phyloP scores from a whole-genome alignment of 768 basidiomycete genomes.

The Boletus pseudo-olivaceus region DNA sequence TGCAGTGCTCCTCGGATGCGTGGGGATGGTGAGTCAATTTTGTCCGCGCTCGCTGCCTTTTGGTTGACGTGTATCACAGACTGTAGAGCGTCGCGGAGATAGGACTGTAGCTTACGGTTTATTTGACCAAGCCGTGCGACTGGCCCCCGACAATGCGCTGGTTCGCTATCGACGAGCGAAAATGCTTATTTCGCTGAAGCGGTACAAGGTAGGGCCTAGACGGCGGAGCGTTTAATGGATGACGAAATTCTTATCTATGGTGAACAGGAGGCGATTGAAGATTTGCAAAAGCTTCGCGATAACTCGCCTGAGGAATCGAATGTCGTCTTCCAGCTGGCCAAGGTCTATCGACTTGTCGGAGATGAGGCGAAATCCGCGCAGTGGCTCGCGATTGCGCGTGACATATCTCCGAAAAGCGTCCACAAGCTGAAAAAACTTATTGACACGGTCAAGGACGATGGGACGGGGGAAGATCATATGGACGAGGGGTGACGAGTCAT shows the following conservation, averaged over 20 bases:
- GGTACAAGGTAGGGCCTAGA: constrained; percentile 63
- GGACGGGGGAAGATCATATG: constrained; percentile 60
- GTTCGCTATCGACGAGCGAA: constrained; percentile 93
- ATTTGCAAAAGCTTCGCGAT: constrained; percentile 76
- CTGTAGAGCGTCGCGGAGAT: constrained; percentile 83
- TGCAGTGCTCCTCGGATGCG: constrained; percentile 92
- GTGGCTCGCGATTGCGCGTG: constrained; percentile 85
- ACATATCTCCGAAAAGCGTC: constrained; percentile 88
- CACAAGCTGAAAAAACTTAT: constrained; percentile 79
- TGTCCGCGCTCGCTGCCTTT: constrained; percentile 1
- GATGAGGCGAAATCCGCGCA: constrained; percentile 77
- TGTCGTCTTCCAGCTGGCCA: constrained; percentile 93
- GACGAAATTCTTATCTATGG: constrained; percentile 22
- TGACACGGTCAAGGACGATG: constrained; percentile 63
- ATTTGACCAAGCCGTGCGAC: constrained; percentile 76
- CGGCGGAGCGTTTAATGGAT: constrained; percentile 20
- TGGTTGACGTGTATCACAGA: constrained; percentile 45
- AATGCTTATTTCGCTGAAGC: constrained; percentile 80
- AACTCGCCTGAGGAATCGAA: constrained; percentile 94
- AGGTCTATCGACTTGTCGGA: constrained; percentile 81
- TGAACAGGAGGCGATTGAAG: constrained; percentile 70
- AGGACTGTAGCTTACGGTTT: constrained; percentile 69
- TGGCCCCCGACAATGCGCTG: constrained; percentile 86
- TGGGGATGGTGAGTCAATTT: constrained; percentile 79
- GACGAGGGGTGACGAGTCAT: constrained; percentile 59